Evolutionary conservation across 2,329 filamentous ascomycete species (phyloP).

Genomic region (Aspergillus sp.): DNA sequence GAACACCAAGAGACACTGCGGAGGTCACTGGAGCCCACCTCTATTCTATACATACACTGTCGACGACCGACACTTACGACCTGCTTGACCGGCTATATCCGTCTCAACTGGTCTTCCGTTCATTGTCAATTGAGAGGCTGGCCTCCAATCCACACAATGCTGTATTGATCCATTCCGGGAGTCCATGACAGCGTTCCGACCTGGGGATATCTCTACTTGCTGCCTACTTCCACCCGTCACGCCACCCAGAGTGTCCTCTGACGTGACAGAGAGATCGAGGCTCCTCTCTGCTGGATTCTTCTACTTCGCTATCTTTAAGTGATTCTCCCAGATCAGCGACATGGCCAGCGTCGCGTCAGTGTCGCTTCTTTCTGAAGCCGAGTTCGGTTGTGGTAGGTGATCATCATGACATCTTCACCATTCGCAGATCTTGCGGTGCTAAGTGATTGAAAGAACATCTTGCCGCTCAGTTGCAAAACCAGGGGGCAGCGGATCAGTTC

Average conservation of each 20-base stretch:
- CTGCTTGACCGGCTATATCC: not conserved
- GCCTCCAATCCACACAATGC: slow-evolving; percentile 12
- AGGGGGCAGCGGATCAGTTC: slow-evolving; percentile 36
- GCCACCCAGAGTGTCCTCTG: not conserved
- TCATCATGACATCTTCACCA: not conserved
- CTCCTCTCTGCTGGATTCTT: not conserved
- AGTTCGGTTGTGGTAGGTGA: slow-evolving; percentile 42
- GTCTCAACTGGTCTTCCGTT: not conserved
- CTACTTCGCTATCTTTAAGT: slow-evolving; percentile 5
- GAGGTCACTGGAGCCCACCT: not conserved
- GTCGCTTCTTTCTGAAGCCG: slow-evolving; percentile 36
- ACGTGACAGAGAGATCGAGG: too few relatives aligned
- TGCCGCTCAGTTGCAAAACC: slow-evolving; percentile 30
- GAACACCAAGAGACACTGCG: not conserved
- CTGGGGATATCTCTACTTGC: slow-evolving; percentile 15
- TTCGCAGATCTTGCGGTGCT: slow-evolving; percentile 13
- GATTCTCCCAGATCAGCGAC: slow-evolving; percentile 3
- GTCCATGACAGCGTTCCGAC: slow-evolving; percentile 12
- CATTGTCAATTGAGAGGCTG: slow-evolving; percentile 9
- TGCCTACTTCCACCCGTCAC: slow-evolving; percentile 1
- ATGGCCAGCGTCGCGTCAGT: slow-evolving; percentile 37
- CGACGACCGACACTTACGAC: not conserved
- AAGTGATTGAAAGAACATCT: slow-evolving; percentile 37
- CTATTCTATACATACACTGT: not conserved
- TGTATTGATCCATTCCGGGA: slow-evolving; percentile 10